Evolutionary conservation across 345 rosid species (phyloP).

Genomic region (Hirschfeldia incana): DNA sequence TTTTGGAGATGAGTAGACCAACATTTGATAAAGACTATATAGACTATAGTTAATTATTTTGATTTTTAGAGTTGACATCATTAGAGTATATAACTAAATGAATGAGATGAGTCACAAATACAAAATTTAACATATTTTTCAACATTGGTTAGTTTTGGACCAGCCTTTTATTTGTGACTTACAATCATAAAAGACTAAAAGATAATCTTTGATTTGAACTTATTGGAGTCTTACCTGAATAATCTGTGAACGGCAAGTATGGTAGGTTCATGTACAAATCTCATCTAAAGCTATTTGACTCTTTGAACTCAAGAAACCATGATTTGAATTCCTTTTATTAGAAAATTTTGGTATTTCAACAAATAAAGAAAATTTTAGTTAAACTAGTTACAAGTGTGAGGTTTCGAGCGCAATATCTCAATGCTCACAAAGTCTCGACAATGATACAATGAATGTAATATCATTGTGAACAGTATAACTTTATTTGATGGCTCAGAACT

Average conservation of each 20-base stretch:
- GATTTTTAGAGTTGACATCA: not conserved
- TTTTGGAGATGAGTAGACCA: not conserved
- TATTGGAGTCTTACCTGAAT: conserved; percentile 35
- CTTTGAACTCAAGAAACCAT: conserved; percentile 11
- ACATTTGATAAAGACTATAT: no score
- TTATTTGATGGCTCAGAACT: not conserved
- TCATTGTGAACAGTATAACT: not conserved
- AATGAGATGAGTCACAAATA: not conserved
- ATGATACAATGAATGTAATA: not conserved
- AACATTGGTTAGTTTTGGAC: not conserved
- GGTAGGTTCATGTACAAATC: conserved; percentile 40
- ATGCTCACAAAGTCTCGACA: not conserved
- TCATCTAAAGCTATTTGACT: conserved; percentile 16
- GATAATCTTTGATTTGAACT: not conserved
- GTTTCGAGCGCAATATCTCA: not conserved
- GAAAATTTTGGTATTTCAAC: not conserved
- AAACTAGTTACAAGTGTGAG: not conserved
- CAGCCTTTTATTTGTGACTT: not conserved
- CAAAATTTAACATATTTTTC: not conserved
- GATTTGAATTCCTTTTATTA: not conserved
- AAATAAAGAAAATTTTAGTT: not conserved
- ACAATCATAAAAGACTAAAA: no score
- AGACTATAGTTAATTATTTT: no score
- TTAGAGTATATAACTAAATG: not conserved
- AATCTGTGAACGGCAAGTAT: conserved; percentile 17